Conservation (phyloP, 2,329 filamentous ascomycete genomes). For the Mycosphaerelloides madeirae region DNA sequence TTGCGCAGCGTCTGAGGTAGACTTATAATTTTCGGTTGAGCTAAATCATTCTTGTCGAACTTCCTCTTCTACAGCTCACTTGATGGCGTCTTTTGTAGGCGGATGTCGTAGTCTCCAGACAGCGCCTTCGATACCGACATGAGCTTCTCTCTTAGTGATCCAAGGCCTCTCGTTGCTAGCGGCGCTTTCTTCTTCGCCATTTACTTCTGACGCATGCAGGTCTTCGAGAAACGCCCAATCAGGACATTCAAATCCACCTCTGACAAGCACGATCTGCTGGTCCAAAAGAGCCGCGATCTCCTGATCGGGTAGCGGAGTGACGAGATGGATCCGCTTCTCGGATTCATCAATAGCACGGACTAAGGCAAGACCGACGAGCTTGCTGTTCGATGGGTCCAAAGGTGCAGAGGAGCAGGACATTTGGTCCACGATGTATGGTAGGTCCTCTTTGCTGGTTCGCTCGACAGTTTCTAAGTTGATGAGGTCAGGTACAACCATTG, state of each 20-base stretch:
- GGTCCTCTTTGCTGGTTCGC: conserved; percentile 45
- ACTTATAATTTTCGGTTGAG: too few relatives aligned
- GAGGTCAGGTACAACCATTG: conserved; percentile 57
- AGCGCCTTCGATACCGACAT: conserved; percentile 28
- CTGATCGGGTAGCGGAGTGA: conserved; percentile 54
- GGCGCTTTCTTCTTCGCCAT: conserved; percentile 4
- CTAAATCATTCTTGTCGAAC: too few relatives aligned
- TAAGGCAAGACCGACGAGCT: conserved; percentile 60
- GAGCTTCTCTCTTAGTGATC: conserved; percentile 23
- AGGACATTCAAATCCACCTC: conserved; percentile 64
- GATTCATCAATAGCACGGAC: conserved; percentile 63
- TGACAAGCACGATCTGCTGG: conserved; percentile 55
- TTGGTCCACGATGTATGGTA: conserved; percentile 60
- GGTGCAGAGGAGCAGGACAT: conserved; percentile 43
- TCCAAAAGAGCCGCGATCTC: conserved; percentile 19
- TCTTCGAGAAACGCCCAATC: conserved; percentile 68
- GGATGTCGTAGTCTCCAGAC: conserved; percentile 32
- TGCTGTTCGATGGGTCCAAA: conserved; percentile 57
- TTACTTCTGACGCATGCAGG: conserved; percentile 37
- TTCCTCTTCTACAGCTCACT: too few relatives aligned
- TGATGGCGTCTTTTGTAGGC: conserved; percentile 12
- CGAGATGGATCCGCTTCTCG: conserved; percentile 54
- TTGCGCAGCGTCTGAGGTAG: too few relatives aligned
- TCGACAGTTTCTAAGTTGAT: conserved; percentile 28
- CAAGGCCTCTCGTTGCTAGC: conserved; percentile 20